Evolutionary conservation across 2,329 filamentous ascomycete species (phyloP).

Genomic region (Alternaria brassicae): DNA sequence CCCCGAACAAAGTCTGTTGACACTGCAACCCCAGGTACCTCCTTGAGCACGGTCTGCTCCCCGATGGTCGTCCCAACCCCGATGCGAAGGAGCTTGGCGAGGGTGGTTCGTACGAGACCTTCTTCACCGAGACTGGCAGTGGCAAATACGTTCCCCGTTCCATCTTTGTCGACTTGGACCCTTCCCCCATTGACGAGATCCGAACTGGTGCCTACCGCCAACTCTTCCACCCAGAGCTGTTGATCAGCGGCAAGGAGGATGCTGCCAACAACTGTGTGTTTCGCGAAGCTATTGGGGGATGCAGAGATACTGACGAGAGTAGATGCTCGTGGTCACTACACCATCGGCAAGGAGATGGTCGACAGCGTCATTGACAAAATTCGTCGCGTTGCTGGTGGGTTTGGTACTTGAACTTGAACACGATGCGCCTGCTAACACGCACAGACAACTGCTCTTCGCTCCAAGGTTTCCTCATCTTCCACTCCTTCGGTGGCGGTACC

Average conservation of each 20-base stretch:
- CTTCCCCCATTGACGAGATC: conserved; percentile 77
- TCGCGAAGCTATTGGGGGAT: neutral
- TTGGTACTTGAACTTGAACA: neutral
- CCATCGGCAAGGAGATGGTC: conserved; percentile 78
- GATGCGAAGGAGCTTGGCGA: conserved; percentile 66
- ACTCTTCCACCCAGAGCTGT: conserved; percentile 74
- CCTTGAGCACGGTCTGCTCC: conserved; percentile 73
- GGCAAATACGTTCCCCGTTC: conserved; percentile 77
- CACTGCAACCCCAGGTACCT: conserved; percentile 64
- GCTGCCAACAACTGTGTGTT: conserved; percentile 73
- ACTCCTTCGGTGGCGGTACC: conserved; percentile 76
- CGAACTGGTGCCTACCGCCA: conserved; percentile 71
- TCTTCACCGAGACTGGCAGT: conserved; percentile 74
- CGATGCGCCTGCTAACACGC: conserved; percentile 21
- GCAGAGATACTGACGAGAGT: conserved; percentile 24
- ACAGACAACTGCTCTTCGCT: conserved; percentile 75
- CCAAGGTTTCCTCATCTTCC: conserved; percentile 77
- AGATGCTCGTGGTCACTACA: conserved; percentile 78
- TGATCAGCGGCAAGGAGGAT: conserved; percentile 79
- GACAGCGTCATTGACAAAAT: conserved; percentile 74
- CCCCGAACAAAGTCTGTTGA: conserved; percentile 9
- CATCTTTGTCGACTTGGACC: conserved; percentile 76
- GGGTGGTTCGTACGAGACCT: conserved; percentile 72
- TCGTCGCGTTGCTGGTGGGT: conserved; percentile 71
- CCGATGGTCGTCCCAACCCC: conserved; percentile 69